Evolutionary conservation across 192 early-diverging fungal genomes (phyloP), one percentile per base, ranked within the genome.

Genomic region (Dimargaris xerosporica): DNA sequence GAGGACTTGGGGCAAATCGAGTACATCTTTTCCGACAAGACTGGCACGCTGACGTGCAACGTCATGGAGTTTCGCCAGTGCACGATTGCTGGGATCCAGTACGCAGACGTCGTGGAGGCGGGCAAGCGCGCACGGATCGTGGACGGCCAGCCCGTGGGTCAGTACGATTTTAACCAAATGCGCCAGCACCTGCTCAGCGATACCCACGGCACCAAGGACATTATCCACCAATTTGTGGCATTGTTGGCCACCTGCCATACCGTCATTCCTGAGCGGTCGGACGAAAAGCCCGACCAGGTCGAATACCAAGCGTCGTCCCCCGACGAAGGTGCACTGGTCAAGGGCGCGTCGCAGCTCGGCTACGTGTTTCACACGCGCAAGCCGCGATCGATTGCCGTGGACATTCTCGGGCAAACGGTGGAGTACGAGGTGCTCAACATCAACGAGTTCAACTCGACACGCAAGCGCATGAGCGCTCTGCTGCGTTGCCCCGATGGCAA

Each of bases 361-460:
- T 91, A 82, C 67, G 70, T 73, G 25, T 91, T 91, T 61, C 80
- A 82, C 47, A 76, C 71, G 52, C 71, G 75, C 59, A 70, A 69
- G 64, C 75, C 75, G 43, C 71, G 75, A 46, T 76, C 71, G 21
- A 73, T 76, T 53, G 66, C 64, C 0, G 70, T 73, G 21, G 44
- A 55, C 15, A 28, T 65, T 17, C 30, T 42, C 28, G 44, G 44
- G 29, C 44, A 76, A 30, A 71, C 68, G 4, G 44, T 62, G 19
- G 91, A 96, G 67, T 96, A 83, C 67, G 90, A 96, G 73, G 83
- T 99, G 41, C 75, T 99, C 23, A 91, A 93, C 63, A 86, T 97
- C 65, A 93, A 91, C 73, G 96, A 99, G 78, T 99, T 99, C 80
- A 96, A 99, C 72, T 92, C 90, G 48, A 96, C 93, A n/a, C 82